phyloP scores from a whole-genome alignment of 371 early-diverging fungal genomes.

The Smittium culicis region DNA sequence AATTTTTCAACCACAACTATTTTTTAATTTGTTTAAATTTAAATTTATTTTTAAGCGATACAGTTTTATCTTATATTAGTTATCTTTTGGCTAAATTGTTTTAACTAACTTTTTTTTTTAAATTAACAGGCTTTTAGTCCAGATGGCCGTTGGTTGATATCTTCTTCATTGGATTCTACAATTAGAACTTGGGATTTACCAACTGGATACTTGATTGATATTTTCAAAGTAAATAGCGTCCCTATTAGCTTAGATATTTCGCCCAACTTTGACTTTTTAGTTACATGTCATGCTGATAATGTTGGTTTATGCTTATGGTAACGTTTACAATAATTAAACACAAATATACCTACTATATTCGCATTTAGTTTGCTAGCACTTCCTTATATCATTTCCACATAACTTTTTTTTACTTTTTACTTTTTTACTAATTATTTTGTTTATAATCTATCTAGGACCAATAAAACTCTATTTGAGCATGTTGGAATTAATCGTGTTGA shows the following conservation, averaged over 20 bases:
- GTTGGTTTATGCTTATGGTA: conserved; percentile 81
- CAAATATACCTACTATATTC: no score
- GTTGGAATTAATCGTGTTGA: conserved; percentile 22
- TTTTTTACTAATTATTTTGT: neutral
- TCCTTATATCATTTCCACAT: no score
- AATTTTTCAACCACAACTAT: neutral
- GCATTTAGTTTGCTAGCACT: no score
- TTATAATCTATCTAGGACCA: conserved; percentile 1
- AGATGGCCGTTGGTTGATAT: conserved; percentile 85
- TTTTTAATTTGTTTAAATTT: neutral
- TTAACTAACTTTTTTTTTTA: neutral
- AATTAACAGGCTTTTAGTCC: conserved; percentile 47
- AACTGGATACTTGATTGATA: conserved; percentile 73
- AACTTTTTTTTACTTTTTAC: no score
- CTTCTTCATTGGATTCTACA: conserved; percentile 66
- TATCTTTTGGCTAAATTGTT: neutral
- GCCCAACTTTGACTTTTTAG: conserved; percentile 80
- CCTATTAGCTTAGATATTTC: conserved; percentile 76
- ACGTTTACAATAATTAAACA: no score
- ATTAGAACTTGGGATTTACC: conserved; percentile 92
- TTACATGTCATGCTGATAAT: conserved; percentile 78
- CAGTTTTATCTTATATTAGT: neutral
- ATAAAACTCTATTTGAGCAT: conserved; percentile 15
- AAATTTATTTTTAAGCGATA: no score
- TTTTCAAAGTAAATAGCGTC: conserved; percentile 56